phyloP scores from a whole-genome alignment of 352 stramenopile genomes.

The Saprolegnia diclina region DNA sequence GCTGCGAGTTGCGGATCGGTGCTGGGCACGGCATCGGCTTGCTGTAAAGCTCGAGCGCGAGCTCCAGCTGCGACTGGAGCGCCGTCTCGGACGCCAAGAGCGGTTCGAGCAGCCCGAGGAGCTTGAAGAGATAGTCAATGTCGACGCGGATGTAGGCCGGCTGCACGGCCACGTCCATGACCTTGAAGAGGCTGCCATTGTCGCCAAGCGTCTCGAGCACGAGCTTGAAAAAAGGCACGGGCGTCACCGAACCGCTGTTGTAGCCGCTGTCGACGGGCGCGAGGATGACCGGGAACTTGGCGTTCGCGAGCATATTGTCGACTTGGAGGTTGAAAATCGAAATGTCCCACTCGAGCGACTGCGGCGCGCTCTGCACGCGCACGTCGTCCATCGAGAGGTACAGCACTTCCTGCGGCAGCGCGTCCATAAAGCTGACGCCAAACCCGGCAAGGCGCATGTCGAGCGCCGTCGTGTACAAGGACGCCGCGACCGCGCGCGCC shows the following conservation, averaged over 20 bases:
- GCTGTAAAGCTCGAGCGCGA: constrained; percentile 53
- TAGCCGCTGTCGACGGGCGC: constrained; percentile 75
- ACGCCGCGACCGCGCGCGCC: background rate
- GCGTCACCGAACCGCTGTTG: constrained; percentile 60
- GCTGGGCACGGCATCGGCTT: constrained; percentile 41
- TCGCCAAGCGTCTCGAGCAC: constrained; percentile 60
- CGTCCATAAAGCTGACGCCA: constrained; percentile 70
- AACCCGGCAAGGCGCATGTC: constrained; percentile 73
- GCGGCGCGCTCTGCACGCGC: constrained; percentile 57
- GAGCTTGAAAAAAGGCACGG: constrained; percentile 63
- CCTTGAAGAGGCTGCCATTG: constrained; percentile 74
- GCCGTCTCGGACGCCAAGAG: constrained; percentile 68
- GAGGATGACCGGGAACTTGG: constrained; percentile 80
- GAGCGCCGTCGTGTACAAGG: constrained; percentile 62
- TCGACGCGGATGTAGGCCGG: constrained; percentile 74
- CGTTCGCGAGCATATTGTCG: constrained; percentile 77
- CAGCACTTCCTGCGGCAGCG: constrained; percentile 75
- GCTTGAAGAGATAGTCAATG: constrained; percentile 78
- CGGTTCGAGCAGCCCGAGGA: constrained; percentile 74
- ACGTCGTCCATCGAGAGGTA: constrained; percentile 74
- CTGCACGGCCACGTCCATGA: constrained; percentile 66
- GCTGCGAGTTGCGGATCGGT: constrained; percentile 52
- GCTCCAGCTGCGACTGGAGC: constrained; percentile 50
- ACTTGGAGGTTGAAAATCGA: constrained; percentile 76
- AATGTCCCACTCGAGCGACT: constrained; percentile 69